A percentile compares a stretch with the other conserved stretches of the same genome.
Evolutionary conservation across 148 eudicot genomes (phyloP).

Genomic region (Cornus kousa): DNA sequence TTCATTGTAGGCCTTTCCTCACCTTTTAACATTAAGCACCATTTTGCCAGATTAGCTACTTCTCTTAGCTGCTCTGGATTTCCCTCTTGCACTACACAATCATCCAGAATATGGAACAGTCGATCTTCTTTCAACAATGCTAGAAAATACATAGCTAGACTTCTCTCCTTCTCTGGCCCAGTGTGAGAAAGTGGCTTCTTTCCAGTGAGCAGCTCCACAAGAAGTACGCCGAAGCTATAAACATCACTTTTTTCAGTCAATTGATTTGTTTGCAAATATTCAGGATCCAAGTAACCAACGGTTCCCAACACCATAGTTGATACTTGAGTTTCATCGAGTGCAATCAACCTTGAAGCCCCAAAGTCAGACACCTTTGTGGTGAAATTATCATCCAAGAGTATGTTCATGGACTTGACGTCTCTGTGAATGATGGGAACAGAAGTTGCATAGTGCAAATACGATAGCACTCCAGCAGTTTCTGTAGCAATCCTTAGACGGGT

Average conservation of each 20-base stretch:
- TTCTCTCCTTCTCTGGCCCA: not conserved
- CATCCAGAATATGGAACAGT: no score
- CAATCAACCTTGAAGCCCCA: no score
- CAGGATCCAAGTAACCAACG: no score
- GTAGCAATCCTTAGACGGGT: no score
- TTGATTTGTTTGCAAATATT: not conserved
- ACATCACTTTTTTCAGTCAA: not conserved
- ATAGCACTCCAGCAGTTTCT: no score
- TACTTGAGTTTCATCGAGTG: no score
- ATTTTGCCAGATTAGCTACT: not conserved
- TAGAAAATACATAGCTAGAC: not conserved
- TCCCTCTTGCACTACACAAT: no score
- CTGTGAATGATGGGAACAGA: no score
- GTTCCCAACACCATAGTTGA: no score
- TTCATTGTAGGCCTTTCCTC: constrained; percentile 12
- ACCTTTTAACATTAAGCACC: not conserved
- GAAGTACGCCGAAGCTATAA: not conserved
- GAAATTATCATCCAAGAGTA: not conserved
- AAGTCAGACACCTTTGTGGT: no score
- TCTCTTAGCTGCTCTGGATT: not conserved
- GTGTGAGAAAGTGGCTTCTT: not conserved
- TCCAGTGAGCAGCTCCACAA: not conserved
- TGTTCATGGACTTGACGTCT: not conserved
- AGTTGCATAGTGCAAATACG: no score
- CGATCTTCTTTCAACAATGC: no score